A percentile compares a stretch with the other conserved stretches of the same genome.
phyloP scores from a whole-genome alignment of 225 moss, liverwort and hornwort genomes.

The Physcomitrium patens region DNA sequence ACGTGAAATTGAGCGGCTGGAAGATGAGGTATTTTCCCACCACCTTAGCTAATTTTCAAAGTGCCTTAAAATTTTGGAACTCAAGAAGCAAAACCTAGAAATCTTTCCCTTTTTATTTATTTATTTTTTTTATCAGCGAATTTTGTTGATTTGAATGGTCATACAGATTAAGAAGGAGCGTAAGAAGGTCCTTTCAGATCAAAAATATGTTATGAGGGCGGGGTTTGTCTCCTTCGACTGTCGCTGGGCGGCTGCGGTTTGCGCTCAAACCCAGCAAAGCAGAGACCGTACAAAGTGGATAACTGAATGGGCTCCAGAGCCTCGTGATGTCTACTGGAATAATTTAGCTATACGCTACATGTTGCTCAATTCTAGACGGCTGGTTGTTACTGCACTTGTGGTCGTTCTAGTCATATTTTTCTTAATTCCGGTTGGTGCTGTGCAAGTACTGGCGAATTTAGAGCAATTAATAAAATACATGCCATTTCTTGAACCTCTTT shows the following conservation, averaged over 20 bases:
- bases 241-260: conserved; percentile 96
- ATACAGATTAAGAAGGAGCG: conserved; percentile 70
- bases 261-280: conserved; percentile 89
- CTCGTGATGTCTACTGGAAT: conserved; percentile 84
- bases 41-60: background rate
- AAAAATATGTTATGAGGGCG: conserved; percentile 70
- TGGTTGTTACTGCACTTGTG: conserved; percentile 42
- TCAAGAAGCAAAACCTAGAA: background rate
- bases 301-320: conserved; percentile 95
- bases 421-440: conserved; percentile 72
- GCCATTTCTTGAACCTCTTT: conserved; percentile 54
- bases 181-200: conserved; percentile 45
- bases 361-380: conserved; percentile 60
- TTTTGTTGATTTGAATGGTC: conserved; percentile 5
- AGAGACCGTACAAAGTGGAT: conserved; percentile 80
- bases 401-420: conserved; percentile 61
- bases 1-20: conserved; percentile 44
- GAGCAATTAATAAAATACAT: conserved; percentile 46
- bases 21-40: conserved; percentile 44
- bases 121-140: background rate
- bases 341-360: conserved; percentile 76
- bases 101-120: too few species aligned
- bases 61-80: background rate
- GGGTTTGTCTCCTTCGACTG: conserved; percentile 82
- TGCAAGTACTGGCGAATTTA: conserved; percentile 86